These are phyloP conservation scores for Vitis vinifera DNA, from an alignment of 164 flowering plant genomes.

Conservation along the genomic window DNA sequence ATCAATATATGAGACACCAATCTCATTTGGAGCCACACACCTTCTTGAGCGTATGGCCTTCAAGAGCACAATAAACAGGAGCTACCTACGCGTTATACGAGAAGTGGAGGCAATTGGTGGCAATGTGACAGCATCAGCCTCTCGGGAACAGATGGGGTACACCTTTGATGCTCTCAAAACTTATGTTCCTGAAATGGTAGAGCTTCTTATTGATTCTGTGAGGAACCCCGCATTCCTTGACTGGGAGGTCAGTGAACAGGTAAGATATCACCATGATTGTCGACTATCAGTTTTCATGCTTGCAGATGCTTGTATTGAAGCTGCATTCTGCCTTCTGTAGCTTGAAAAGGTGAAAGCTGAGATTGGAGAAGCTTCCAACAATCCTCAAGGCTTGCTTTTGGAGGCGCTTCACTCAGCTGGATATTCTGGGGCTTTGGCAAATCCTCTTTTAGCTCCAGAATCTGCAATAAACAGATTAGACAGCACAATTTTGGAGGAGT, in stretches of 20 bases:
- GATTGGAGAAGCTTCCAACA: slow-evolving; percentile 59
- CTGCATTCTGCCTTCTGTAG: slow-evolving; percentile 38
- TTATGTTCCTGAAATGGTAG: slow-evolving; percentile 85
- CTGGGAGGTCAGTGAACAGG: slow-evolving; percentile 96
- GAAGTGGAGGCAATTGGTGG: slow-evolving; percentile 96
- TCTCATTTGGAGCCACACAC: slow-evolving; percentile 64
- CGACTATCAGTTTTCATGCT: background rate
- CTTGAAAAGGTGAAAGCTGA: slow-evolving; percentile 70
- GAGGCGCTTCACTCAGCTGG: slow-evolving; percentile 94
- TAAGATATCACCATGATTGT: slow-evolving; percentile 15
- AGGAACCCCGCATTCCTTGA: slow-evolving; percentile 88
- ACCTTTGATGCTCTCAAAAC: slow-evolving; percentile 83
- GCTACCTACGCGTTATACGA: slow-evolving; percentile 78
- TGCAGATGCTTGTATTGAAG: background rate
- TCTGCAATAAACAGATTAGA: slow-evolving; percentile 57
- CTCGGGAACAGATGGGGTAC: slow-evolving; percentile 90
- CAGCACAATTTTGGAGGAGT: slow-evolving; percentile 64
- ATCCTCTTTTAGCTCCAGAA: slow-evolving; percentile 81
- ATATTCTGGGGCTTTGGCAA: slow-evolving; percentile 75
- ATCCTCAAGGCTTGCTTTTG: slow-evolving; percentile 78
- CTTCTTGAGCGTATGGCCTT: slow-evolving; percentile 91
- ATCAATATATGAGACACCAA: slow-evolving; percentile 74
- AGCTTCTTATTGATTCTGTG: slow-evolving; percentile 79
- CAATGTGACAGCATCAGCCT: slow-evolving; percentile 63
- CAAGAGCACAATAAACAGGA: slow-evolving; percentile 73